These are phyloP conservation scores for California macrophylla DNA, from an alignment of 441 rosid genomes.

Conservation along the genomic window DNA sequence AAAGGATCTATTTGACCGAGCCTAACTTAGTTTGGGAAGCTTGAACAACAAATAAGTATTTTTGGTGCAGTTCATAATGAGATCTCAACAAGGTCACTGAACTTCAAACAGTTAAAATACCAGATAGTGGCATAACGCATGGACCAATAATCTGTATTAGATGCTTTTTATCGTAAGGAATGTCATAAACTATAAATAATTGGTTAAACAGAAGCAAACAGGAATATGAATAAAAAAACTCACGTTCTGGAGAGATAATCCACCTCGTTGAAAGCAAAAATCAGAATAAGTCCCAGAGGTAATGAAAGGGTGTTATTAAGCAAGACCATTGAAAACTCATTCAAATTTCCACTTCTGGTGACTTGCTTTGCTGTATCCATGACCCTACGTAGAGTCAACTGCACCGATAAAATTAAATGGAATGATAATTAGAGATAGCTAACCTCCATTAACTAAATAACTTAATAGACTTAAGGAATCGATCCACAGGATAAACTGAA, in stretches of 20 bases:
- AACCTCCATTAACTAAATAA: neutral
- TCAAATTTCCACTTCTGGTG: conserved; percentile 81
- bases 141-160: neutral
- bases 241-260: conserved; percentile 74
- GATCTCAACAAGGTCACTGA: neutral
- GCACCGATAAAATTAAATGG: conserved; percentile 27
- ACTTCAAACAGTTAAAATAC: neutral
- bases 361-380: conserved; percentile 97
- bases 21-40: too few relatives aligned
- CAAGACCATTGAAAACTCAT: conserved; percentile 93
- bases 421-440: conserved; percentile 1
- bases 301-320: conserved; percentile 85
- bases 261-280: conserved; percentile 68
- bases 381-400: conserved; percentile 80
- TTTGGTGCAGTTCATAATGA: neutral
- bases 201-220: neutral
- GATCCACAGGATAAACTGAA: neutral
- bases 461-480: neutral
- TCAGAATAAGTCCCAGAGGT: conserved; percentile 73
- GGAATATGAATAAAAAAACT: conserved; percentile 22
- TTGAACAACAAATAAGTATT: too few relatives aligned
- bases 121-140: neutral
- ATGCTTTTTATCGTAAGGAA: neutral
- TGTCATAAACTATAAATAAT: neutral
- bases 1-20: too few relatives aligned